A percentile compares a stretch with the other conserved stretches of the same genome.
These are phyloP conservation scores for Parietichytrium sp. DNA, from an alignment of 108 stramenopile species.

Conservation along the genomic window DNA sequence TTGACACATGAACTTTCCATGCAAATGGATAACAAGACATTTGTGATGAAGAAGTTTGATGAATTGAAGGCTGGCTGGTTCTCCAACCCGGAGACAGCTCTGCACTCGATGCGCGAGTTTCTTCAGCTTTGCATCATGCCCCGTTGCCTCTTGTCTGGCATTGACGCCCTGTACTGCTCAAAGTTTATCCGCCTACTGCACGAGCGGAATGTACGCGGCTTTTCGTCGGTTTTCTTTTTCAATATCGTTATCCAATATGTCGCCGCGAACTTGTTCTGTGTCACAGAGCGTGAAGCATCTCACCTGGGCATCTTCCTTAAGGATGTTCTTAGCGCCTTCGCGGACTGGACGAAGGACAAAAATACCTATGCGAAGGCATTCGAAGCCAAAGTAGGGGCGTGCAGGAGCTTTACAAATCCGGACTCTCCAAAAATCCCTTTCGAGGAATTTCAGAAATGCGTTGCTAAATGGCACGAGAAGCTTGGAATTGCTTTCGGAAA, in stretches of 20 bases:
- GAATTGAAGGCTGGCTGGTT: background rate
- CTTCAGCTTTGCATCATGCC: slow-evolving; percentile 2
- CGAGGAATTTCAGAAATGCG: background rate
- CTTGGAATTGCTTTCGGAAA: background rate
- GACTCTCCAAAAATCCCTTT: background rate
- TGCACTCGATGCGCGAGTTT: background rate
- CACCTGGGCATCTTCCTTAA: slow-evolving; percentile 13
- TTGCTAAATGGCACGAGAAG: background rate
- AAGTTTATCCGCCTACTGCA: slow-evolving; percentile 28
- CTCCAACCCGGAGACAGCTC: background rate
- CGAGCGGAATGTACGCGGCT: background rate
- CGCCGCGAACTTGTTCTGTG: slow-evolving; percentile 21
- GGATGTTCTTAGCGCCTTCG: background rate
- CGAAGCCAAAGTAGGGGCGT: background rate
- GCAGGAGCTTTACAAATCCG: slow-evolving; percentile 3
- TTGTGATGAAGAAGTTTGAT: background rate
- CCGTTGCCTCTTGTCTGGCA: background rate
- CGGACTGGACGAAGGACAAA: background rate
- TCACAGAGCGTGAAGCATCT: slow-evolving; percentile 19
- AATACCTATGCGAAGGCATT: background rate
- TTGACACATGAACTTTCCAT: background rate
- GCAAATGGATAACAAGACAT: slow-evolving; percentile 7
- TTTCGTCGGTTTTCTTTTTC: background rate
- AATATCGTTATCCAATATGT: slow-evolving; percentile 21
- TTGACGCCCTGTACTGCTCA: slow-evolving; percentile 3